Evolutionary conservation across 1,139 yeast species (phyloP).

Genomic region (Candida albicans): DNA sequence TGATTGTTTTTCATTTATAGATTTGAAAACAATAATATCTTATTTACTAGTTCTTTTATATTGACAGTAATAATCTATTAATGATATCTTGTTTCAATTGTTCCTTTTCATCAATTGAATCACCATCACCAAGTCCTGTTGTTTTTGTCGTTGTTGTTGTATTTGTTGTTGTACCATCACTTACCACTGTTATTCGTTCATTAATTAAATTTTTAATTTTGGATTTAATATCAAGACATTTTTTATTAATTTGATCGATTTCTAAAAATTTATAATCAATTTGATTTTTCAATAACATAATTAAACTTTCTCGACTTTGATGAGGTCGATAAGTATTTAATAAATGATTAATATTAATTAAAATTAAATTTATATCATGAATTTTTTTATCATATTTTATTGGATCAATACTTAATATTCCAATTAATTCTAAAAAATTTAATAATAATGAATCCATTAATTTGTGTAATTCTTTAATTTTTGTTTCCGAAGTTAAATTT

Average conservation of each 20-base stretch:
- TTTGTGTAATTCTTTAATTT: slow-evolving; percentile 66
- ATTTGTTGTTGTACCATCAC: no score
- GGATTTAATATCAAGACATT: slow-evolving; percentile 43
- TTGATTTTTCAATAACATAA: slow-evolving; percentile 66
- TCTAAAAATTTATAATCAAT: slow-evolving; percentile 54
- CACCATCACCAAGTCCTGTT: slow-evolving; percentile 1
- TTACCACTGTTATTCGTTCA: slow-evolving; percentile 1
- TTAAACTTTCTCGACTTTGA: slow-evolving; percentile 80
- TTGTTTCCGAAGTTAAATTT: slow-evolving; percentile 48
- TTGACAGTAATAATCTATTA: slow-evolving; percentile 16
- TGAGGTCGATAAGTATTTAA: slow-evolving; percentile 86
- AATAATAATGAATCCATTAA: slow-evolving; percentile 67
- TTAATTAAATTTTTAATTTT: slow-evolving; percentile 35
- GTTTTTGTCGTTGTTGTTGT: no score
- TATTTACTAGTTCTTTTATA: slow-evolving; percentile 4
- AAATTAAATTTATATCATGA: slow-evolving; percentile 69
- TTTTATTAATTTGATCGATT: slow-evolving; percentile 50
- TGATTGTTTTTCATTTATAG: no score
- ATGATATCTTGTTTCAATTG: slow-evolving; percentile 15
- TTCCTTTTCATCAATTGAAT: slow-evolving; percentile 10
- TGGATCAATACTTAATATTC: slow-evolving; percentile 71
- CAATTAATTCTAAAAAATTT: slow-evolving; percentile 72
- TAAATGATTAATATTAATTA: slow-evolving; percentile 81
- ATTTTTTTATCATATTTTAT: slow-evolving; percentile 62
- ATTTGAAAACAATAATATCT: neutral